Evolutionary conservation across 768 basidiomycete genomes (phyloP).

Genomic region (Phylloporus rhodoxanthus): DNA sequence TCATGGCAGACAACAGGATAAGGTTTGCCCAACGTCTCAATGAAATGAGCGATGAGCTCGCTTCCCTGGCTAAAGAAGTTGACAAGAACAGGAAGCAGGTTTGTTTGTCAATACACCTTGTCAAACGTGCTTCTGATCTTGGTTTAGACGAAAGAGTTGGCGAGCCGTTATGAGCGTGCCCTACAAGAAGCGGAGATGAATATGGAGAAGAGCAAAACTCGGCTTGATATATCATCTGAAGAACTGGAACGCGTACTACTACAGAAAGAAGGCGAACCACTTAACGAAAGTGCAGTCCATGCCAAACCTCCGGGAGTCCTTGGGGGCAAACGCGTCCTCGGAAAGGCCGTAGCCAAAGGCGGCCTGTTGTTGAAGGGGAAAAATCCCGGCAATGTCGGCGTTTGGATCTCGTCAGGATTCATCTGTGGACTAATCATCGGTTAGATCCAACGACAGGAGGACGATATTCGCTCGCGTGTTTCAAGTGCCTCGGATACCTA

Average conservation of each 20-base stretch:
- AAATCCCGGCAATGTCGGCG: slow-evolving; percentile 75
- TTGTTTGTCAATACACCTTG: slow-evolving; percentile 12
- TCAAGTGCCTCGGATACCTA: slow-evolving; percentile 83
- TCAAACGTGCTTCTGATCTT: slow-evolving; percentile 4
- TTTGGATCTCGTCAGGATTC: slow-evolving; percentile 6
- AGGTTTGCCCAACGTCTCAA: slow-evolving; percentile 81
- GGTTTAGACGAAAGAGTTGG: slow-evolving; percentile 84
- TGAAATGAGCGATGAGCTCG: slow-evolving; percentile 96
- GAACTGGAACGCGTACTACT: slow-evolving; percentile 89
- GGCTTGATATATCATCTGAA: slow-evolving; percentile 86
- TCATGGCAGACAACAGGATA: slow-evolving; percentile 83
- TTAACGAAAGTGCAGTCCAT: slow-evolving; percentile 75
- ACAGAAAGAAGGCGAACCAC: slow-evolving; percentile 91
- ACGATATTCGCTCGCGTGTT: slow-evolving; percentile 84
- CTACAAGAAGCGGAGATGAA: slow-evolving; percentile 80
- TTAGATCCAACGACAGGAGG: slow-evolving; percentile 88
- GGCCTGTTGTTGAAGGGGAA: slow-evolving; percentile 86
- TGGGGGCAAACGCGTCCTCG: slow-evolving; percentile 75
- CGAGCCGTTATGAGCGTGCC: slow-evolving; percentile 78
- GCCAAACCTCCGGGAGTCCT: slow-evolving; percentile 50
- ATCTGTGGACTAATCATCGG: slow-evolving; percentile 4
- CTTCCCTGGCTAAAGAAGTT: slow-evolving; percentile 79
- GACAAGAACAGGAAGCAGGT: slow-evolving; percentile 92
- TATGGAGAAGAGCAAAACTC: slow-evolving; percentile 84
- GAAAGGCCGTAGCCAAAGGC: slow-evolving; percentile 89